Base-by-base conservation (phyloP, 2,329 filamentous ascomycete species). In the Cercospora sesami region DNA sequence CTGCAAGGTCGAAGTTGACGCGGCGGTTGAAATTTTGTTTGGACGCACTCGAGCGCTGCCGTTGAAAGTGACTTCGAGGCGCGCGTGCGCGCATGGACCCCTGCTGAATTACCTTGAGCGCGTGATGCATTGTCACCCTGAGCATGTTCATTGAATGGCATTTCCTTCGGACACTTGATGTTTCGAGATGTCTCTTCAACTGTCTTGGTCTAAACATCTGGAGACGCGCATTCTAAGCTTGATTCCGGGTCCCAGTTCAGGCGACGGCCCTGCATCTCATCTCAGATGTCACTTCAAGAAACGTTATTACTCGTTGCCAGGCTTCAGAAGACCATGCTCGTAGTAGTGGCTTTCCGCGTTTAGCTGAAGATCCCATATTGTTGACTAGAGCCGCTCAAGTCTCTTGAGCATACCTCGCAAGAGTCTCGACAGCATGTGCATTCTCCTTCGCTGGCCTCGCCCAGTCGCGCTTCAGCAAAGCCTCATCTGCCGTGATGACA, bases 401-500 rank as follows among this genome's bases (percentile, higher is more conserved):
- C 23, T 28, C 21, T 31, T 36, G 18, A 36, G 55, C 51, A 31
- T 58, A 59, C 33, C 28, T 48, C 28, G 23, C 14, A 51, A 73
- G 39, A 12, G 39, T 39, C 53, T 67, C 66, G 30, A 68, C 33
- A 30, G 67, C 31, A n/a, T 58, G 36, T 23, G 26, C 60, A 62
- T 72, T 65, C 33, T 71, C 64, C 60, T 53, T 57, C 16, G 59
- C 64, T 14, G 69, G 63, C 51, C 63, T 70, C 16, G 67, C 65
- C 74, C 76, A 76, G 42, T 76, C 73, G 4, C 66, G 21, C 0
- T 8, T 26, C 62, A 71, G 72, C 68, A 78, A 53, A 23, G 5
- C 61, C 23, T 79, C 78, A 21, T 79, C 77, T 4, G 69, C 69
- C 1, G 79, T 80, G 21, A 81, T 65, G 3, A 80, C 66, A 72